phyloP scores from a whole-genome alignment of 1,284 basidiomycete genomes.

The Trametes versicolor region DNA sequence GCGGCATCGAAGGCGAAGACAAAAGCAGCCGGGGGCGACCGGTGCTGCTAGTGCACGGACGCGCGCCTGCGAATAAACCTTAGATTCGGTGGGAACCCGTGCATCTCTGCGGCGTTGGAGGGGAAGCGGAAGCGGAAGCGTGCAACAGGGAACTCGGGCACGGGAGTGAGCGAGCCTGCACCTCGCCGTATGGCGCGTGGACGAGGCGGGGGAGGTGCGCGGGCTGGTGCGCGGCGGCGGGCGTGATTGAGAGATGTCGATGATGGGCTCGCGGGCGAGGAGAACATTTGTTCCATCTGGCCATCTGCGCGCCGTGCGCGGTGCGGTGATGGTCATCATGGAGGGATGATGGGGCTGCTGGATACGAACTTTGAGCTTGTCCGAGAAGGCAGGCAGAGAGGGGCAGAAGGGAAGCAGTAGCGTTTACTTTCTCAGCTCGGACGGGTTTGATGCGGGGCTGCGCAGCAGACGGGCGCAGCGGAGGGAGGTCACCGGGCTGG shows the following conservation, averaged over 20 bases:
- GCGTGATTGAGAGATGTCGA: constrained; percentile 19
- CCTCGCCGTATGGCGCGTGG: neutral
- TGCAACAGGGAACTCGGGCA: neutral
- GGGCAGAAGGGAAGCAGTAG: constrained; percentile 3
- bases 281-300: constrained; percentile 23
- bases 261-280: neutral
- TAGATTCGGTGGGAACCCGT: neutral
- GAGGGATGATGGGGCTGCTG: constrained; percentile 26
- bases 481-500: neutral
- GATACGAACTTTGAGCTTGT: constrained; percentile 31
- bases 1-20: neutral
- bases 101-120: neutral
- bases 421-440: neutral
- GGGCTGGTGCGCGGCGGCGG: neutral
- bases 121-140: neutral
- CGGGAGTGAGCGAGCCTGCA: neutral
- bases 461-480: neutral
- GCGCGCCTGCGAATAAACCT: neutral
- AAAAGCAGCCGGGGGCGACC: neutral
- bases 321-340: constrained; percentile 34
- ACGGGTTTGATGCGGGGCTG: constrained; percentile 1
- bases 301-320: constrained; percentile 21
- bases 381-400: neutral
- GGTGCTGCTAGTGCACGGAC: neutral
- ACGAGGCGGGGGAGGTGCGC: neutral